Percentiles rank a stretch among this genome's conserved stretches.
phyloP scores from a whole-genome alignment of 257 asterid genomes.

The Solanum bukasovii region DNA sequence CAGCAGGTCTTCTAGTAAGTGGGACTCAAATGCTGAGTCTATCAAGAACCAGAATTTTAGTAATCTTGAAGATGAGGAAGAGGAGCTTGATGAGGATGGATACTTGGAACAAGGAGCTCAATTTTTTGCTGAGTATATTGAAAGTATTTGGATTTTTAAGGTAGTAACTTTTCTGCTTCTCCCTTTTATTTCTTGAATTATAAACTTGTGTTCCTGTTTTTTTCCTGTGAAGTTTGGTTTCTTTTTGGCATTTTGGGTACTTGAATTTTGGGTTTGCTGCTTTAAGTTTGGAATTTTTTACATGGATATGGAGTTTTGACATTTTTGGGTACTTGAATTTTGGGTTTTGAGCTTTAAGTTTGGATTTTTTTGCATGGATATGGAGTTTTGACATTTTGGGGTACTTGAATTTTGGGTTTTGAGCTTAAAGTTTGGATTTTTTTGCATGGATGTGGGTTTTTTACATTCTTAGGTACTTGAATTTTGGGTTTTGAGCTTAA shows the following conservation, averaged over 20 bases:
- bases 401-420: background rate
- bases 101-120: slow-evolving; percentile 35
- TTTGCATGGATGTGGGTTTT: background rate
- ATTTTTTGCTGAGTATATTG: slow-evolving; percentile 49
- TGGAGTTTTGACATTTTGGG: background rate
- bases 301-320: background rate
- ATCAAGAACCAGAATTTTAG: slow-evolving; percentile 14
- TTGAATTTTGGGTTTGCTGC: background rate
- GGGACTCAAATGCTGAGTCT: slow-evolving; percentile 64
- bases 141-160: slow-evolving; percentile 84
- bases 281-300: background rate
- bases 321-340: background rate
- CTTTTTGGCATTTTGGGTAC: background rate
- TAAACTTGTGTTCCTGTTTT: background rate
- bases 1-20: slow-evolving; percentile 23
- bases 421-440: background rate
- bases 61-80: slow-evolving; percentile 1
- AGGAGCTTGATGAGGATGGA: slow-evolving; percentile 15
- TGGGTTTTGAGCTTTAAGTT: background rate
- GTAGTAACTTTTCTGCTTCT: slow-evolving; percentile 8
- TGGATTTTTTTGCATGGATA: background rate
- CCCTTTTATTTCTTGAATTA: background rate
- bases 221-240: background rate
- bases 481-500: background rate
- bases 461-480: background rate